Percentiles rank a stretch among this genome's conserved stretches.
Conservation (phyloP, 2,329 filamentous ascomycete species). For the Pseudogymnoascus sp. region DNA sequence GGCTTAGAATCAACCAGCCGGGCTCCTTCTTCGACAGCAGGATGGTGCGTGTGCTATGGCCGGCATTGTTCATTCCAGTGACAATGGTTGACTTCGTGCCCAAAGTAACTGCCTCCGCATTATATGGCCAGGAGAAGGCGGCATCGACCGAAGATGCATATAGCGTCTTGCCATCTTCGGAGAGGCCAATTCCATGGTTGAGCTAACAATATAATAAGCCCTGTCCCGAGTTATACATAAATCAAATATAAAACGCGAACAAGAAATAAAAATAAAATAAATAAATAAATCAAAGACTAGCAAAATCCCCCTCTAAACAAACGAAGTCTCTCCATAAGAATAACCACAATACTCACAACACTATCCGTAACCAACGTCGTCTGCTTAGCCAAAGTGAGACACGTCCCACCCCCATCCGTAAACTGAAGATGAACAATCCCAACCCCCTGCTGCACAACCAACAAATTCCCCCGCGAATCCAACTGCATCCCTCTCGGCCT, state of each 20-base stretch:
- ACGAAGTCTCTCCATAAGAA: neutral
- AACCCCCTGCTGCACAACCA: slow-evolving; percentile 23
- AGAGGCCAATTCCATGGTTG: slow-evolving; percentile 48
- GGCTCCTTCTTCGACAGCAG: slow-evolving; percentile 47
- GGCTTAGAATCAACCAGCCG: slow-evolving; percentile 53
- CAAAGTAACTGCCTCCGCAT: slow-evolving; percentile 42
- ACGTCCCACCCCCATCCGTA: slow-evolving; percentile 19
- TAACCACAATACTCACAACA: slow-evolving; percentile 9
- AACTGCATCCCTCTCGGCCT: slow-evolving; percentile 25
- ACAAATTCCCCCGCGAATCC: slow-evolving; percentile 24
- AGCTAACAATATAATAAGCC: slow-evolving; percentile 31
- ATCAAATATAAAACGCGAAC: neutral
- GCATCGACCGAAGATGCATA: slow-evolving; percentile 48
- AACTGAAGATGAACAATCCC: slow-evolving; percentile 23
- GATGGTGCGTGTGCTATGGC: slow-evolving; percentile 59
- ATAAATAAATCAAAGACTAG: neutral
- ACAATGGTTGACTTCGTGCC: slow-evolving; percentile 44
- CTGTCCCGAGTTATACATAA: neutral
- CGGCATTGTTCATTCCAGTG: slow-evolving; percentile 50
- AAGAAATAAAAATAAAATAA: neutral
- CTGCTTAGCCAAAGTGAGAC: slow-evolving; percentile 18
- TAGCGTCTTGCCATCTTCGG: slow-evolving; percentile 42
- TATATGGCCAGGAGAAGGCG: slow-evolving; percentile 59
- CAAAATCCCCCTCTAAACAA: neutral
- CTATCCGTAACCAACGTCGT: slow-evolving; percentile 18